Evolutionary conservation across 2,329 filamentous ascomycete genomes (phyloP).

Genomic region (Spiromastix sp.): DNA sequence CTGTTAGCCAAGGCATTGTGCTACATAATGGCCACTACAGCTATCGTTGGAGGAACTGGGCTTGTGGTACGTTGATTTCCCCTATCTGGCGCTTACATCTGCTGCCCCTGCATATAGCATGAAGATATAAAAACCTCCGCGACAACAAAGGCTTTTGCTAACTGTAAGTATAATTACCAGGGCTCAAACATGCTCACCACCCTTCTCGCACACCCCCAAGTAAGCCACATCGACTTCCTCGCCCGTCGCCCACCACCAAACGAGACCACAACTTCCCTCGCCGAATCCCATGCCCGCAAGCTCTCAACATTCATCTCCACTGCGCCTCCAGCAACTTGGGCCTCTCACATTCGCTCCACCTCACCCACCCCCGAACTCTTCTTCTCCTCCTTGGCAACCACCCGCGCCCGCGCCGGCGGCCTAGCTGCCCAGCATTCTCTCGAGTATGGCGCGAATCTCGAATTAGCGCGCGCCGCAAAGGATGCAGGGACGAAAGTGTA

Average conservation of each 20-base stretch:
- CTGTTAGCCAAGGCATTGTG: too few relatives aligned
- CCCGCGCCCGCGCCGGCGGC: conserved; percentile 61
- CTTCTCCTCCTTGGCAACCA: conserved; percentile 73
- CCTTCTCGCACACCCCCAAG: conserved; percentile 29
- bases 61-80: conserved; percentile 8
- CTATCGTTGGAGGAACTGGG: conserved; percentile 10
- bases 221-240: conserved; percentile 35
- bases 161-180: conserved; percentile 32
- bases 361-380: conserved; percentile 51
- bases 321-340: conserved; percentile 57
- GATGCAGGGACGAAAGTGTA: conserved; percentile 61
- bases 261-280: conserved; percentile 40
- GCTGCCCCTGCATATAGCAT: neutral
- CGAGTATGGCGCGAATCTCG: conserved; percentile 77
- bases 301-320: conserved; percentile 56
- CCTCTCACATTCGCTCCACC: conserved; percentile 45
- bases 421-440: conserved; percentile 76
- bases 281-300: conserved; percentile 46
- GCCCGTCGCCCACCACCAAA: conserved; percentile 37
- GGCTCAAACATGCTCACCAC: conserved; percentile 64
- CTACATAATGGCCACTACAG: conserved; percentile 8
- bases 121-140: neutral
- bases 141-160: neutral
- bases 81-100: neutral
- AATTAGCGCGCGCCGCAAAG: conserved; percentile 65